phyloP scores from a whole-genome alignment of 176 grass and related monocot species.

The Echinochloa phyllopogon region DNA sequence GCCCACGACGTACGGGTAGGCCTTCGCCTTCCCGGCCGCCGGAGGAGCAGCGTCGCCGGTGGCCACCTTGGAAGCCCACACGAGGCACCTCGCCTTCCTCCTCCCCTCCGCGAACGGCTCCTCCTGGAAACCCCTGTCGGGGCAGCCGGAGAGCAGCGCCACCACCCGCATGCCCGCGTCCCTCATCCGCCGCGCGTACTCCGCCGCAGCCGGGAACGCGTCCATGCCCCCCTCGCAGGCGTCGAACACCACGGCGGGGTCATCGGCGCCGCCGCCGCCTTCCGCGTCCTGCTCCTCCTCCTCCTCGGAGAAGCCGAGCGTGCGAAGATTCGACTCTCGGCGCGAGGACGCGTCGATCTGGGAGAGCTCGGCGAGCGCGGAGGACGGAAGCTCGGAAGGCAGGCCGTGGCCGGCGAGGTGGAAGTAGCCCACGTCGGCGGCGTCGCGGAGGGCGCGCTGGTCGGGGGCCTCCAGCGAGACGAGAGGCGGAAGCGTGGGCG shows the following conservation, averaged over 20 bases:
- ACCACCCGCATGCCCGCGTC: constrained; percentile 60
- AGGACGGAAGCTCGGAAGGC: constrained; percentile 45
- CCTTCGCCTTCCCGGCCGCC: constrained; percentile 48
- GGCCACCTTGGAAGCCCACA: constrained; percentile 59
- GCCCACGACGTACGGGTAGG: constrained; percentile 66
- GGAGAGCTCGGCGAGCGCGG: constrained; percentile 53
- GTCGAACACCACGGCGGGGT: constrained; percentile 51
- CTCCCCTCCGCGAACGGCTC: constrained; percentile 52
- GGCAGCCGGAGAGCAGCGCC: constrained; percentile 43
- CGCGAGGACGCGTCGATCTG: constrained; percentile 12
- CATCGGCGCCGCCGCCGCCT: not conserved
- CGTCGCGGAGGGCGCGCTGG: constrained; percentile 35
- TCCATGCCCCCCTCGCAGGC: constrained; percentile 39
- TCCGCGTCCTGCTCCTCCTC: constrained; percentile 29
- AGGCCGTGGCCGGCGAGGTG: constrained; percentile 66
- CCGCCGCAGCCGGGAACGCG: constrained; percentile 37
- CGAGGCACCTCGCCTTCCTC: constrained; percentile 67
- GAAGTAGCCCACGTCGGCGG: constrained; percentile 71
- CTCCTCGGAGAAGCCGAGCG: constrained; percentile 52
- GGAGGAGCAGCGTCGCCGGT: constrained; percentile 28
- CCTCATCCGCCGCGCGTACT: constrained; percentile 63
- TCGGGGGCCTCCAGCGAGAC: constrained; percentile 46
- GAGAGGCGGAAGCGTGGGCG: constrained; percentile 30
- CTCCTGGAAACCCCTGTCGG: constrained; percentile 37
- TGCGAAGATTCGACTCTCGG: constrained; percentile 10